Percentiles rank a stretch among this genome's conserved stretches.
Conservation (phyloP, 129 eudicot species). For the Tagetes erecta region DNA sequence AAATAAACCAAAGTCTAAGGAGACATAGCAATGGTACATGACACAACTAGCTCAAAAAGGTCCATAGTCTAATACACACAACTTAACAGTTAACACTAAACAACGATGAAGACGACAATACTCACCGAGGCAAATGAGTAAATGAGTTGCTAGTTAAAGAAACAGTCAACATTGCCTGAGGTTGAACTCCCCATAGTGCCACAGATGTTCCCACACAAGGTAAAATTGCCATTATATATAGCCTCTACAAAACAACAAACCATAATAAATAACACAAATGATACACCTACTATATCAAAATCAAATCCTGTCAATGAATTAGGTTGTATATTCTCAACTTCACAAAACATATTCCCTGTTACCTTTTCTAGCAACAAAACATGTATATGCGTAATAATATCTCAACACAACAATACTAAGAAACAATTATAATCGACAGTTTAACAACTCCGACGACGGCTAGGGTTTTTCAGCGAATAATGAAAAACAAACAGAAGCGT, state of each 20-base stretch:
- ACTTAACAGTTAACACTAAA: not conserved
- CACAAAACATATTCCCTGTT: not conserved
- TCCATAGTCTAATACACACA: not conserved
- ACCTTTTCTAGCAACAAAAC: not conserved
- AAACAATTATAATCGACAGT: slow-evolving; percentile 10
- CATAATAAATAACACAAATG: not conserved
- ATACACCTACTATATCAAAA: not conserved
- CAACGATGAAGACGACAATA: not conserved
- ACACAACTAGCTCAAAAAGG: not conserved
- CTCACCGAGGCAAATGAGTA: slow-evolving; percentile 45
- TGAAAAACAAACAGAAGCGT: slow-evolving; percentile 1
- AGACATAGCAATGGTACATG: not conserved
- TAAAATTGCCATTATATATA: slow-evolving; percentile 57
- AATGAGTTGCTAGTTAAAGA: slow-evolving; percentile 45
- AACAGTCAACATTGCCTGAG: slow-evolving; percentile 43
- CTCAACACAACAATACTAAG: not conserved
- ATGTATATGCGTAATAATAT: not conserved
- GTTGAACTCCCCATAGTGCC: slow-evolving; percentile 64
- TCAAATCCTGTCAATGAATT: not conserved
- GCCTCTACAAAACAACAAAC: slow-evolving; percentile 26
- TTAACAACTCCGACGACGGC: not conserved
- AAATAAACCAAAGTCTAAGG: not conserved
- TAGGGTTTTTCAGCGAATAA: slow-evolving; percentile 6
- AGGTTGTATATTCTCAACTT: not conserved
- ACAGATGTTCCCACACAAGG: slow-evolving; percentile 76